Conservation (phyloP, 148 eudicot genomes). For the Chenopodium berlandieri region DNA sequence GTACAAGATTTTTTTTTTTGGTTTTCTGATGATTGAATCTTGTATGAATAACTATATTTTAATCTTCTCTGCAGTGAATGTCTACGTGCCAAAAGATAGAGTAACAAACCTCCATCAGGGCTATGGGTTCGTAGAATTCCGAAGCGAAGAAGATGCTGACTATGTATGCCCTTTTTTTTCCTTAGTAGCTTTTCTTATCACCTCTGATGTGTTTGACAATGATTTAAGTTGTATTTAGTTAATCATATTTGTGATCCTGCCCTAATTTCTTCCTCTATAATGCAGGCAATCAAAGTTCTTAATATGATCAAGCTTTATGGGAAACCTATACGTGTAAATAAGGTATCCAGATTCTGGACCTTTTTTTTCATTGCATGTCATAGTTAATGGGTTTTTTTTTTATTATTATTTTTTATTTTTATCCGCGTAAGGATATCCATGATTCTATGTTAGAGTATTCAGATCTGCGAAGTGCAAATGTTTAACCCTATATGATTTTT, state of each 20-base stretch:
- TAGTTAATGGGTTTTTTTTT: background rate
- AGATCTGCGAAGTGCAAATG: too few species aligned
- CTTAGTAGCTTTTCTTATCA: background rate
- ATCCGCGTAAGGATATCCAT: background rate
- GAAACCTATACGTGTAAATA: slow-evolving; percentile 87
- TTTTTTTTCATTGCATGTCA: background rate
- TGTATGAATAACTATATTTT: background rate
- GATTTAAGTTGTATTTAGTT: background rate
- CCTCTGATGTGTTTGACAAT: background rate
- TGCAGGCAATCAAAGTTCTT: slow-evolving; percentile 93
- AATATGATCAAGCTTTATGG: slow-evolving; percentile 97
- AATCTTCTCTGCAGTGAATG: slow-evolving; percentile 61
- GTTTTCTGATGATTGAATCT: background rate
- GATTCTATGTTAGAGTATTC: background rate
- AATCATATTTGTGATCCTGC: background rate
- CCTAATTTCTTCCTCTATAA: slow-evolving; percentile 12
- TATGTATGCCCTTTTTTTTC: slow-evolving; percentile 55
- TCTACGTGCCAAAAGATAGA: slow-evolving; percentile 98
- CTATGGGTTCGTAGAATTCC: slow-evolving; percentile 95
- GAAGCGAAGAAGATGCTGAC: slow-evolving; percentile 99
- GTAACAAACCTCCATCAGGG: slow-evolving; percentile 99
- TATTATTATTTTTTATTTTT: background rate
- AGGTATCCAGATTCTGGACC: slow-evolving; percentile 40
- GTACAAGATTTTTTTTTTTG: too few species aligned
- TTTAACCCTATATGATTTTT: background rate